Base-by-base conservation (phyloP, 345 rosid species). In the Erysimum cheiranthoides region DNA sequence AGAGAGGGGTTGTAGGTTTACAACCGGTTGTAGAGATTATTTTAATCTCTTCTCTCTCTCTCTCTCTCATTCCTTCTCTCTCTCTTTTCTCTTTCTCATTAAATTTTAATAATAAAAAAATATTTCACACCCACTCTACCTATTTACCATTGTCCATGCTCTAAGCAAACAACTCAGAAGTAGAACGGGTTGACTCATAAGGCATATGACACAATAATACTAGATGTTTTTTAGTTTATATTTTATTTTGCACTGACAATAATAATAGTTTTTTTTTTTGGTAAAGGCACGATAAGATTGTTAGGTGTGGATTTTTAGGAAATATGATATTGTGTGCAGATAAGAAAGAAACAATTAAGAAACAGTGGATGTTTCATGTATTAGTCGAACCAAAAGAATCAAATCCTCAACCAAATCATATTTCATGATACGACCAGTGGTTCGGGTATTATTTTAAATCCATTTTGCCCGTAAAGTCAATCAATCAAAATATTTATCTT, bases 381-480 rank as follows among this genome's bases (percentile, higher is more conserved):
- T 53, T 53, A 28, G 51, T 68, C 61, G 72, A 68, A 38, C 47
- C 73, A 68, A 68, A 68, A 5, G 50, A 53, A 53, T 53, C 61
- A 53, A 53, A 53, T 53, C 73, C 61, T 68, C 62, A 38, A 68
- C 72, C 61, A 68, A 27, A 68, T 38, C 8, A 67, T 52, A 51
- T 27, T 68, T 53, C 62, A 39, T 68, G 38, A 63, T 63, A 63
- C 52, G 39, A 63, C 25, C 5, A 38, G 36, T 68, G 73, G 39
- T 27, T 68, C 16, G 16, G 4, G 35, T 38, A 27, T 68, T 68
- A 53, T 53, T 68, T 68, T 39, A 28, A 28, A 30, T 39, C 2
- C 30, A 58, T 9, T 14, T n/a, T 34, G 14, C 8, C 1, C 2
- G 25, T 10, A 58, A 31, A 63, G 28, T 63, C 53, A 63, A 63